Evolutionary conservation across 2,329 filamentous ascomycete genomes (phyloP), one percentile per base, ranked within the genome.

Genomic region (Apiospora hydei): DNA sequence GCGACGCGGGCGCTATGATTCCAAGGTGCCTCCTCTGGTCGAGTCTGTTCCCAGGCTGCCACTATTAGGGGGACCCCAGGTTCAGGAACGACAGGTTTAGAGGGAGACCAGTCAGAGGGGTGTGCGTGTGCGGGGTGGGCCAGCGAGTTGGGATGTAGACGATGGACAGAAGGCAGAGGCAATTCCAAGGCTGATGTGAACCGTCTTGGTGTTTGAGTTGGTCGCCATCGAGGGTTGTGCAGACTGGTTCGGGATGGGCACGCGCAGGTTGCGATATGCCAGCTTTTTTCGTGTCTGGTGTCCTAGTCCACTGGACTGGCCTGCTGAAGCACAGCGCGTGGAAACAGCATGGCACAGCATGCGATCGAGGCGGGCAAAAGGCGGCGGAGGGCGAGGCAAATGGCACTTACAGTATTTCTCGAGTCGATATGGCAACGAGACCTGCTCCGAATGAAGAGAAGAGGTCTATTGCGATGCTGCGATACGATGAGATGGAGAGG

Each of bases 361-460:
- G 47, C 47, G 38, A 26, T 44, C n/a, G 34, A 41, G 16, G 38
- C 34, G 34, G 34, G 34, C 34, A 38, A 24, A 26, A 44, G 46
- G 64, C 41, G 41, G 24, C 8, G 24, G 53, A 43, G 68, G 30
- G 21, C n/a, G 67, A 46, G 47, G 34, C 47, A 46, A 69, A 57
- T 26, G 41, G 30, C 57, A 46, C 64, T 24, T 44, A 66, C 41
- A 13, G 43, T 41, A 66, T 38, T 53, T 13, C 66, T 69, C 18
- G 80, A 78, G 77, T 69, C 18, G 80, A 78, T 77, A 79, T 75
- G 74, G 72, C 73, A 76, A 67, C 61, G 79, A 81, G 79, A 80
- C 79, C 79, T 80, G 79, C 79, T 80, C 79, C 74, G 75, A 77
- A 78, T 79, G 75, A 79, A 80, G 79, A 80, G 79, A 80, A 73